Evolutionary conservation across 169 alveolate genomes (phyloP), one percentile per base, ranked within the genome.

Genomic region (Plasmodium vivax): DNA sequence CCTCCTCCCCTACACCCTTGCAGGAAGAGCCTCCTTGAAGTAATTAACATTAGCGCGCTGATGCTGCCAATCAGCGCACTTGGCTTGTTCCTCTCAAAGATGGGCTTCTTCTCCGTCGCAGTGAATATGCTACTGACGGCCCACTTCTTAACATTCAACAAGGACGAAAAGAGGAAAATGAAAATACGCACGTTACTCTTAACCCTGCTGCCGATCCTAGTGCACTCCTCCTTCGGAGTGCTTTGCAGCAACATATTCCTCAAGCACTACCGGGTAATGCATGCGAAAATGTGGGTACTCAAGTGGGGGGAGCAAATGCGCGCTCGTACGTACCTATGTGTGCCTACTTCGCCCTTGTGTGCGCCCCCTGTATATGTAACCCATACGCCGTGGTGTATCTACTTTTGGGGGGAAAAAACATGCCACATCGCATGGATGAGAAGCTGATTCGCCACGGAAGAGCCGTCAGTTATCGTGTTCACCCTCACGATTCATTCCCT

Each of bases 111-210:
- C 72, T 75, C 95, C 47, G 95, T 92, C 71, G 95, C 83, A 19
- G 92, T 92, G n/a, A 92, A 92, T 92, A 82, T 83, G 85, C 19
- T 92, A 71, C 83, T 92, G 30, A 92, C 95, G 41, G 68, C 95
- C 36, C 95, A 92, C 75, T 92, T 92, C 77, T 92, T 92, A 82
- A 92, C 95, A 19, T 92, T 58, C 92, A 92, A 51, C 73, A 92
- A 92, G 45, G 95, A 92, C 58, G 87, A 81, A 92, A 81, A 92
- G 85, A 92, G 77, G 77, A 92, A 92, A 82, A 92, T 92, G 92
- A 82, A 92, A 72, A 38, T 73, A 32, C 54, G 87, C 51, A 83
- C 92, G 32, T 82, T 92, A 30, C 62, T 92, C 83, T 92, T 92
- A 92, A 92, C 95, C 2, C 54, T 83, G 72, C 54, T 82, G 30